Evolutionary conservation across 352 stramenopile species (phyloP).

Genomic region (Globisporangium cystogenes): DNA sequence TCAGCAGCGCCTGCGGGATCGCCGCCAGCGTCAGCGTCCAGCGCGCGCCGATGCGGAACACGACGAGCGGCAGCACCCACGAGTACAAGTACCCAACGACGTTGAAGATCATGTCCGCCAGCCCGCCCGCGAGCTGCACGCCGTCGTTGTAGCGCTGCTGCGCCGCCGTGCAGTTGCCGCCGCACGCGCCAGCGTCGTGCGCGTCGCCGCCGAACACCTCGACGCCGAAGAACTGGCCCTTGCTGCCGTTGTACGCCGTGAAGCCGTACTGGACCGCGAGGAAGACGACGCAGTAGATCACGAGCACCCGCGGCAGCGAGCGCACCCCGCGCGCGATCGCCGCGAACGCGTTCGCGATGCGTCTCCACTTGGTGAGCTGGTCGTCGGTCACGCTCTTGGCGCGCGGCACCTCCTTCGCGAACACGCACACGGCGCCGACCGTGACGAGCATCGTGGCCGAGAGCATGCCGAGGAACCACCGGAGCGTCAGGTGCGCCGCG

Average conservation of each 20-base stretch:
- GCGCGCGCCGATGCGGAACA: slow-evolving; percentile 28
- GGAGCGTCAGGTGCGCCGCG: slow-evolving; percentile 54
- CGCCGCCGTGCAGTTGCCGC: slow-evolving; percentile 22
- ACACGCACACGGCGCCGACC: slow-evolving; percentile 43
- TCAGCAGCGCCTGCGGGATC: slow-evolving; percentile 36
- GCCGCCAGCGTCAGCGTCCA: slow-evolving; percentile 23
- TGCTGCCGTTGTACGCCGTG: slow-evolving; percentile 52
- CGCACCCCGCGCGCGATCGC: slow-evolving; percentile 43
- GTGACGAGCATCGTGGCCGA: slow-evolving; percentile 57
- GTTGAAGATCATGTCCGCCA: slow-evolving; percentile 37
- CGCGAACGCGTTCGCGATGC: slow-evolving; percentile 30
- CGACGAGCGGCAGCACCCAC: slow-evolving; percentile 33
- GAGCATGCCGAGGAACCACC: slow-evolving; percentile 68
- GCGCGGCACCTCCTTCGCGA: slow-evolving; percentile 38
- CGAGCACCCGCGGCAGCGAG: slow-evolving; percentile 28
- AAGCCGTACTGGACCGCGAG: slow-evolving; percentile 47
- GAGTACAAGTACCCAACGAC: slow-evolving; percentile 37
- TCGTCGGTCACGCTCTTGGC: slow-evolving; percentile 13
- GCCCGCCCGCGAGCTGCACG: slow-evolving; percentile 32
- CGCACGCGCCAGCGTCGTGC: slow-evolving; percentile 32
- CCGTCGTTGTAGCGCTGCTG: slow-evolving; percentile 38
- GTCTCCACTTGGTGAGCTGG: slow-evolving; percentile 12
- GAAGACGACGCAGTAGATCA: slow-evolving; percentile 43
- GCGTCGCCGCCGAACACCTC: slow-evolving; percentile 37
- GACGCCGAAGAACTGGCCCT: slow-evolving; percentile 57